Percentiles rank a stretch among this genome's conserved stretches.
phyloP scores from a whole-genome alignment of 176 grass and related monocot genomes.

The Carex littledalei region DNA sequence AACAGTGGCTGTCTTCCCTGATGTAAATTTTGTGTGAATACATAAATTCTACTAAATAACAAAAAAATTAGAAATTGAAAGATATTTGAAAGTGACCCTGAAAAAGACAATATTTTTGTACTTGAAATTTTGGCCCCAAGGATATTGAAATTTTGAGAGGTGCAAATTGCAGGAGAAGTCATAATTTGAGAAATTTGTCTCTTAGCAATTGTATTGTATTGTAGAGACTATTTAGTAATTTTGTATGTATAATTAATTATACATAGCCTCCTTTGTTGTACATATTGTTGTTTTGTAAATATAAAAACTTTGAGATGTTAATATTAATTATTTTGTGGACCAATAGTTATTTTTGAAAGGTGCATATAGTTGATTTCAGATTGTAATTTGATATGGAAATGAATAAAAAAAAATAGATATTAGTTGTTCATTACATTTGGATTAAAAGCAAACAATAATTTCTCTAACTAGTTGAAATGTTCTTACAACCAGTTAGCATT shows the following conservation, averaged over 20 bases:
- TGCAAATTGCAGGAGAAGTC: neutral
- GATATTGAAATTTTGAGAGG: slow-evolving; percentile 11
- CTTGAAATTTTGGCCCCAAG: neutral
- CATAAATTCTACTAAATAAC: slow-evolving; percentile 2
- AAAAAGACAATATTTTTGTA: neutral
- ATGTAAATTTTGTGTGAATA: neutral
- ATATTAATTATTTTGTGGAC: neutral
- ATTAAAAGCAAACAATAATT: neutral
- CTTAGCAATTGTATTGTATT: neutral
- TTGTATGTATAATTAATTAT: neutral
- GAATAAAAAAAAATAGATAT: neutral
- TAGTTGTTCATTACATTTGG: neutral
- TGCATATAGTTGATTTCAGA: neutral
- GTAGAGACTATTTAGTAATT: neutral
- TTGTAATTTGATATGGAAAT: neutral
- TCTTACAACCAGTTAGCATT: neutral
- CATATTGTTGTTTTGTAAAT: slow-evolving; percentile 11
- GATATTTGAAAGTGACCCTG: neutral
- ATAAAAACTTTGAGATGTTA: neutral
- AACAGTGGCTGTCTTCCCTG: slow-evolving; percentile 25
- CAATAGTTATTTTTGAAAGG: too few species aligned
- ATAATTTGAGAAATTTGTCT: neutral
- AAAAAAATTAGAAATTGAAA: neutral
- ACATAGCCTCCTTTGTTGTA: slow-evolving; percentile 2
- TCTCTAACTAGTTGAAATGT: neutral